Evolutionary conservation across 768 basidiomycete genomes (phyloP), one percentile per base, ranked within the genome.

Genomic region (Leucosporidium yakuticum): DNA sequence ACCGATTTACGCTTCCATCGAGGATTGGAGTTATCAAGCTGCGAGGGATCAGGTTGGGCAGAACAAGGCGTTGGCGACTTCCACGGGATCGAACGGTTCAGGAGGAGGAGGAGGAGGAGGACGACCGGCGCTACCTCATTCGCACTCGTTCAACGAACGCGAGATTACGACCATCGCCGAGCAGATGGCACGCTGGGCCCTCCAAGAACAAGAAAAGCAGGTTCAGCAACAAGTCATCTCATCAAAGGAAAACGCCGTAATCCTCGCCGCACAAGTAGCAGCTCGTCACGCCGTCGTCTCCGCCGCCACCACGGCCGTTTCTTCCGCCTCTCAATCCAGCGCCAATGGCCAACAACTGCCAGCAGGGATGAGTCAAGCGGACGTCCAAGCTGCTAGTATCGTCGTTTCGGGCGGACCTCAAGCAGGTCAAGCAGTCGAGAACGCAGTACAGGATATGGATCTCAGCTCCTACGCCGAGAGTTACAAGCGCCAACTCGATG

Each of bases 171-270:
- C 54, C 9, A 54, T 74, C n/a, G 70, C 73, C 27, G 14, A 11
- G 34, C 70, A 69, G 61, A 57, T 74, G 36, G 69, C 71, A 63
- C 27, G 54, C 25, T 74, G 73, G 73, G 69, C 69, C 1, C 34
- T 67, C 0, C 36, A 55, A 25, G 65, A 67, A 59, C 66, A 74
- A 50, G 67, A 66, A 31, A 63, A 62, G 39, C 64, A 69, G 23
- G 60, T 74, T 50, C 56, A 67, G 27, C 59, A 62, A n/a, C 67
- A 68, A 27, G 73, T 74, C 54, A 54, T 63, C 53, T 61, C 65
- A 23, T 39, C 65, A 25, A 69, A 65, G 25, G 15, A 34, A 12
- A 51, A 63, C 11, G 73, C 73, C 6, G 73, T 74, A 34, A 31
- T 69, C 21, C 58, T 74, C 32, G 73, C 73, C 3, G 56, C 63